Evolutionary conservation across 176 grass and related monocot genomes (phyloP).

Genomic region (Oryza meridionalis): DNA sequence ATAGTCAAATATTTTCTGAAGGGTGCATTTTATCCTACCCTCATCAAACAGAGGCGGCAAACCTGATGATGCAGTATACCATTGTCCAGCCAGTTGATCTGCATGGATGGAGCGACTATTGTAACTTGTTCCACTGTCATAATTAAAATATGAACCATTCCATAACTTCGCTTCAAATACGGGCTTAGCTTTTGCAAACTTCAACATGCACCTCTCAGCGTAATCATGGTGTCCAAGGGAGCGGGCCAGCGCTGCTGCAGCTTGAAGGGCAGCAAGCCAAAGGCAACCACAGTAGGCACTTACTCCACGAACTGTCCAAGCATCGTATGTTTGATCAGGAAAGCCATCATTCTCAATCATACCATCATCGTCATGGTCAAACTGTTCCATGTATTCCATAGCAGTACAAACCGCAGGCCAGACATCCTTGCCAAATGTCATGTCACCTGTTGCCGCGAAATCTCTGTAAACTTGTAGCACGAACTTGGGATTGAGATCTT

Average conservation of each 20-base stretch:
- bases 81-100: slow-evolving; percentile 91
- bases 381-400: slow-evolving; percentile 95
- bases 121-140: slow-evolving; percentile 84
- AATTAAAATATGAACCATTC: slow-evolving; percentile 96
- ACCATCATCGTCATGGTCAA: slow-evolving; percentile 81
- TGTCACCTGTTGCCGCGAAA: slow-evolving; percentile 81
- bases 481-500: slow-evolving; percentile 96
- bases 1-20: slow-evolving; percentile 95
- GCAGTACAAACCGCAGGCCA: slow-evolving; percentile 91
- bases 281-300: slow-evolving; percentile 95
- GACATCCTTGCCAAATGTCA: slow-evolving; percentile 84
- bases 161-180: slow-evolving; percentile 84
- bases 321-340: slow-evolving; percentile 98
- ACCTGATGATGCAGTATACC: slow-evolving; percentile 84
- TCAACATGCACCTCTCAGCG: slow-evolving; percentile 82
- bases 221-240: slow-evolving; percentile 73
- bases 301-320: slow-evolving; percentile 89
- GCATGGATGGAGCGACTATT: slow-evolving; percentile 86
- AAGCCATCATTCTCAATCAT: slow-evolving; percentile 97
- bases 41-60: slow-evolving; percentile 82
- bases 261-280: slow-evolving; percentile 93
- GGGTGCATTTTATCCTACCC: slow-evolving; percentile 68
- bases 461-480: slow-evolving; percentile 93
- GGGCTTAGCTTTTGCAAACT: slow-evolving; percentile 79
- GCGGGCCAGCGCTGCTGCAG: slow-evolving; percentile 74